These are phyloP conservation scores for Coniosporium tulheliwenetii DNA, from an alignment of 2,329 filamentous ascomycete genomes.

Conservation along the genomic window DNA sequence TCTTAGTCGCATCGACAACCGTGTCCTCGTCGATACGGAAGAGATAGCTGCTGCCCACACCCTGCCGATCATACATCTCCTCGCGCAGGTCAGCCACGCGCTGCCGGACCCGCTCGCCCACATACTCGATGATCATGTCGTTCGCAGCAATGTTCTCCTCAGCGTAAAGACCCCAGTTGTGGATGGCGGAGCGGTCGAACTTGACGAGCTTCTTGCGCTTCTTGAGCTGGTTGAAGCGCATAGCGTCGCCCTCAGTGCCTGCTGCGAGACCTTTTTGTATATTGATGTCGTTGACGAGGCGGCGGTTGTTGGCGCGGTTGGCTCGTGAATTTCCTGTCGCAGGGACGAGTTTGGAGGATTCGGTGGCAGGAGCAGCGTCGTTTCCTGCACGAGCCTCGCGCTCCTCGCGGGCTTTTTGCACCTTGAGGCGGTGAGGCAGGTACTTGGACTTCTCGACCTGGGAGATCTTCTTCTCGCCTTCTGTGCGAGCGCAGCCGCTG, in stretches of 20 bases:
- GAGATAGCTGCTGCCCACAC: constrained; percentile 91
- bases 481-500: constrained; percentile 77
- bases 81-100: constrained; percentile 96
- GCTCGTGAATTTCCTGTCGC: constrained; percentile 82
- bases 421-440: constrained; percentile 90
- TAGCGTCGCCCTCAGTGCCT: constrained; percentile 66
- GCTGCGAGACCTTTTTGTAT: constrained; percentile 56
- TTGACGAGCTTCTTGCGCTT: constrained; percentile 99
- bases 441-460: constrained; percentile 98
- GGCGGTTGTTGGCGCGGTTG: constrained; percentile 89
- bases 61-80: constrained; percentile 81
- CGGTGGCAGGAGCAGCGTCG: constrained; percentile 45
- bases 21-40: constrained; percentile 98
- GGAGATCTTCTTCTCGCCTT: constrained; percentile 87
- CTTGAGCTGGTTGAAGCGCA: constrained; percentile 97
- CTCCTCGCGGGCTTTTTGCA: constrained; percentile 80
- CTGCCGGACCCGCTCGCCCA: constrained; percentile 92
- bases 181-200: constrained; percentile 92
- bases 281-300: constrained; percentile 86
- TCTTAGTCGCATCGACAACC: constrained; percentile 95
- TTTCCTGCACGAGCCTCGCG: constrained; percentile 62
- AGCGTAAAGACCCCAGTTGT: constrained; percentile 96
- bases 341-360: constrained; percentile 50
- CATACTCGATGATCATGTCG: constrained; percentile 99
- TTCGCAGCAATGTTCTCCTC: constrained; percentile 95